Evolutionary conservation across 2,329 filamentous ascomycete genomes (phyloP).

Genomic region (Dothideomycetes sp.): DNA sequence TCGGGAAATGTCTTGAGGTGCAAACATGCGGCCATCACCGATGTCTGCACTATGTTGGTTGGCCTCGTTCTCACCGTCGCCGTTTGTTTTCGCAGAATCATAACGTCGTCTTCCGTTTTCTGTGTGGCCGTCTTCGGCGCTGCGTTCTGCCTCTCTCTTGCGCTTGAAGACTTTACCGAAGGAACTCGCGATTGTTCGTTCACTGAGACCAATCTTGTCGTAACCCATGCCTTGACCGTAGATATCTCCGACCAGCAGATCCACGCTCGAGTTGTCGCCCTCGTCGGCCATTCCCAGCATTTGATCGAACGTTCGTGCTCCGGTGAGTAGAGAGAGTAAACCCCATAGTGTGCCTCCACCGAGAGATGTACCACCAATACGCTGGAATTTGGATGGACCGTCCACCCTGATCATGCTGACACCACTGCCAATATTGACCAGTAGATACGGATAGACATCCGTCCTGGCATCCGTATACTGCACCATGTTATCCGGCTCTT

Average conservation of each 20-base stretch:
- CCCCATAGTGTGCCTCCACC: conserved; percentile 98
- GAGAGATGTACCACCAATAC: conserved; percentile 88
- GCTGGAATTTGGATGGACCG: conserved; percentile 73
- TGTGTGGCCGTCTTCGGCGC: conserved; percentile 68
- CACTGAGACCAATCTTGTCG: conserved; percentile 90
- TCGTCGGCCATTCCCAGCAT: conserved; percentile 88
- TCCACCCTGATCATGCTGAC: conserved; percentile 97
- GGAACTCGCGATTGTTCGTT: conserved; percentile 86
- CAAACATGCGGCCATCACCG: conserved; percentile 50
- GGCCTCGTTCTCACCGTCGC: conserved; percentile 19
- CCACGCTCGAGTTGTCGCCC: conserved; percentile 86
- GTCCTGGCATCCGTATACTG: conserved; percentile 66
- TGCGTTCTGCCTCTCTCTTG: conserved; percentile 72
- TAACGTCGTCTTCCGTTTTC: conserved; percentile 39
- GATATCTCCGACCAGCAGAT: conserved; percentile 96
- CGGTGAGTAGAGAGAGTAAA: conserved; percentile 79
- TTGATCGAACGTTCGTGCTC: conserved; percentile 92
- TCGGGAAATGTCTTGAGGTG: conserved; percentile 74
- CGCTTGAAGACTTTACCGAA: conserved; percentile 96
- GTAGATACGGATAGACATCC: conserved; percentile 91
- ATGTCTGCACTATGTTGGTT: conserved; percentile 26
- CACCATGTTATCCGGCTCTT: conserved; percentile 61
- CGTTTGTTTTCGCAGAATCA: too few relatives aligned
- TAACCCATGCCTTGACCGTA: conserved; percentile 97
- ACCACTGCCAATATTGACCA: conserved; percentile 96